Evolutionary conservation across 176 grass and related monocot genomes (phyloP), one percentile per base, ranked within the genome.

Genomic region (Eragrostis nindensis): DNA sequence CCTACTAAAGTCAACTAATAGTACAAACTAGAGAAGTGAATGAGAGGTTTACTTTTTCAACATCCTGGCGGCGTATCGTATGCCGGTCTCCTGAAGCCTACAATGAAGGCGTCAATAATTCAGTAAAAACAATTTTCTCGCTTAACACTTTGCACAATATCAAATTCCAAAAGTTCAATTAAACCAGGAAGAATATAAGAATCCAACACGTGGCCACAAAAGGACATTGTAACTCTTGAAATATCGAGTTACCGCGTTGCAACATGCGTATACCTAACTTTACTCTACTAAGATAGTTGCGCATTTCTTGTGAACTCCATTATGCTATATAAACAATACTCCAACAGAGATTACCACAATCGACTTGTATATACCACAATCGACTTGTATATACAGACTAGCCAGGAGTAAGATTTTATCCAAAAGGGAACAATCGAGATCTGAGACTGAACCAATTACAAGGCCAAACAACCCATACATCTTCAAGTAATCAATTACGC

Each of bases 41-140:
- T 84, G 11, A 68, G 60, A 72, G 70, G 27, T 41, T 41, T 95
- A 99, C 96, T 74, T 78, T 88, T 87, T 93, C 71, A 62, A 99
- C 76, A 88, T 95, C 90, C 74, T 95, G 96, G 59, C 92, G 96
- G 83, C 79, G 86, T 82, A 99, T 83, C 60, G 85, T 90, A 75
- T 95, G 92, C 66, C 83, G 77, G 85, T 93, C 95, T 73, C 64
- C 75, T 9, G 74, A 83, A 87, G 84, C 90, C 86, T 93, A 62
- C 46, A 75, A 68, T 64, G 38, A 78, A 64, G 55, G 83, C 78
- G 82, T 42, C 7, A 82, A 30, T 32, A 73, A 13, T 61, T 81
- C 48, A 26, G 40, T 78, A 16, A 75, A 68, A 24, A 85, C 8
- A 66, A 39, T 36, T 9, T 57, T 71, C 40, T 22, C 47, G 22